phyloP scores from a whole-genome alignment of 305 asterid genomes.

The Vinca major region DNA sequence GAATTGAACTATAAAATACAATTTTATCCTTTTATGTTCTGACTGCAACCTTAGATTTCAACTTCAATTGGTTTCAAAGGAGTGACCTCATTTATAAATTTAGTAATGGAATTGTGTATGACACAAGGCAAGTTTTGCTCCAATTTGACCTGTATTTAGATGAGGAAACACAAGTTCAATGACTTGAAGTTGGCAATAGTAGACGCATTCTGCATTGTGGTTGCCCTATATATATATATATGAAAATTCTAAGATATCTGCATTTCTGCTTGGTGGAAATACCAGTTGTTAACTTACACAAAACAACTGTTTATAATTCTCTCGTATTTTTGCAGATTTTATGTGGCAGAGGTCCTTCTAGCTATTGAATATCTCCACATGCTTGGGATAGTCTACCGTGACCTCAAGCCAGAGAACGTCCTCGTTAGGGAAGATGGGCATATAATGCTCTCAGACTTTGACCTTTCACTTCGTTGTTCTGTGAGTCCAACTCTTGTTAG shows the following conservation, averaged over 20 bases:
- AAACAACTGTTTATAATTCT: not conserved
- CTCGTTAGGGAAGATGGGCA: slow-evolving; percentile 86
- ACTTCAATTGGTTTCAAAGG: not conserved
- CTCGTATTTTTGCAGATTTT: slow-evolving; percentile 41
- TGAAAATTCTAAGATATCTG: not conserved
- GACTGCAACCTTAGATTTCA: not conserved
- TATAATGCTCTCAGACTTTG: slow-evolving; percentile 79
- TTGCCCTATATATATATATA: too few relatives aligned
- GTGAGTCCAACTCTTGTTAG: slow-evolving; percentile 76
- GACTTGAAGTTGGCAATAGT: not conserved
- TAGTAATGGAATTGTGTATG: not conserved
- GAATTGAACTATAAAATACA: not conserved
- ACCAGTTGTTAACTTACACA: not conserved
- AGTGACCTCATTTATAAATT: not conserved
- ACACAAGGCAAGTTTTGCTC: not conserved
- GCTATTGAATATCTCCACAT: slow-evolving; percentile 83
- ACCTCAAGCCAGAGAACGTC: slow-evolving; percentile 83
- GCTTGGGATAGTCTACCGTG: slow-evolving; percentile 88
- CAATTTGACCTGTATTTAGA: not conserved
- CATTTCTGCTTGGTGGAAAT: not conserved
- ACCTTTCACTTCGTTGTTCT: slow-evolving; percentile 69
- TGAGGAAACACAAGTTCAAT: not conserved
- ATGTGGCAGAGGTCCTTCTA: slow-evolving; percentile 77
- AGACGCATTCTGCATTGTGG: not conserved
- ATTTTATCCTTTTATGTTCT: not conserved